Evolutionary conservation across 2,329 filamentous ascomycete species (phyloP), one percentile per base, ranked within the genome.

Genomic region (Madurella fahalii): DNA sequence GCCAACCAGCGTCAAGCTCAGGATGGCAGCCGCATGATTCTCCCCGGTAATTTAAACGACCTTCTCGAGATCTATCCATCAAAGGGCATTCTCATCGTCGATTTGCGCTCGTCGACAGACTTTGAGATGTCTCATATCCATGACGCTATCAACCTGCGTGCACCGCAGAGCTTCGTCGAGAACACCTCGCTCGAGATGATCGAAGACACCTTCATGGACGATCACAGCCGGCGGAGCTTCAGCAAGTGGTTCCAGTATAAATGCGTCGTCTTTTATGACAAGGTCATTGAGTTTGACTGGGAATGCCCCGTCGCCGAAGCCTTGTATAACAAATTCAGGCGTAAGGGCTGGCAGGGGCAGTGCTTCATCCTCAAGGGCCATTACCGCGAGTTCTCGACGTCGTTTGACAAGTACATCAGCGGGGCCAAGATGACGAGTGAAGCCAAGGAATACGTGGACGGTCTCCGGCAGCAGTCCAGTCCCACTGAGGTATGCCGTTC

Each of bases 331-430:
- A 79, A 78, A 56, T 70, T 83, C 50, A 73, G 68, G 47, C 64
- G 64, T 15, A 71, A 73, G 59, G 76, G 74, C 18, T 83, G 80
- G 80, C 57, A 60, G 0, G 80, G 80, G 2, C 73, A 75, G 40
- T 77, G 72, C 55, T 82, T 82, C 60, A 69, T 82, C 8, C 70
- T 83, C 34, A 81, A 81, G 61, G 79, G 80, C 0, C 77, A 80
- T 50, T 83, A 78, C 62, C 72, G 73, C 45, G 79, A 82, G 58
- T 82, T 82, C 57, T 78, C 77, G 15, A 69, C 71, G 25, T 78
- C 77, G 0, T 82, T 80, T 58, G 74, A 75, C 56, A 76, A 75
- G 55, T 76, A 79, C 56, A 77, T 81, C 55, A 70, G 69, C 17
- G 74, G 72, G 4, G 62, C 67, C 31, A 75, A 69, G 56, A 77